These are phyloP conservation scores for Gymnopilus junonius DNA, from an alignment of 768 basidiomycete genomes.

Conservation along the genomic window DNA sequence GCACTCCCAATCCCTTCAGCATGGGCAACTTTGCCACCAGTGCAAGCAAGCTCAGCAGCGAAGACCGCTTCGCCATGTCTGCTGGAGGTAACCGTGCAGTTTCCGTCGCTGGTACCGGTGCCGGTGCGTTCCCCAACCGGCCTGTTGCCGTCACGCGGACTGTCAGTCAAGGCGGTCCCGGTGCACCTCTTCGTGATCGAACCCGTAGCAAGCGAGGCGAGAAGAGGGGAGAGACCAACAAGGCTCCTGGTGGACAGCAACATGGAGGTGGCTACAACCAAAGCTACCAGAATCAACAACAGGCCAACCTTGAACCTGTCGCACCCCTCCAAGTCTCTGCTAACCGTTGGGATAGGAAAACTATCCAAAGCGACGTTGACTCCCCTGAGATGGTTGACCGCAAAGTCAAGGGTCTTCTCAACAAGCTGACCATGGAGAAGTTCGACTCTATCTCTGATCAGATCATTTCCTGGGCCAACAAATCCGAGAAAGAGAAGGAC, in stretches of 20 bases:
- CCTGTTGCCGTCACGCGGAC: constrained; percentile 70
- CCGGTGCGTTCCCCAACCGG: constrained; percentile 54
- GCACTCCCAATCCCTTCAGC: constrained; percentile 43
- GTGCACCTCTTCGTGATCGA: constrained; percentile 57
- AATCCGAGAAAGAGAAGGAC: constrained; percentile 89
- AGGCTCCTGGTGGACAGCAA: constrained; percentile 40
- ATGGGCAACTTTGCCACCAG: constrained; percentile 72
- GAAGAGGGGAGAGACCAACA: constrained; percentile 65
- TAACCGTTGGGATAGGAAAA: constrained; percentile 82
- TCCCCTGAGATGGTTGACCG: constrained; percentile 89
- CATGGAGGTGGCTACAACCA: constrained; percentile 39
- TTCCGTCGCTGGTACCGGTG: constrained; percentile 57
- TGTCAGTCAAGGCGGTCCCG: constrained; percentile 65
- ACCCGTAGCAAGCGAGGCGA: constrained; percentile 86
- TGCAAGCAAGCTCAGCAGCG: constrained; percentile 63
- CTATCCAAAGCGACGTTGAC: constrained; percentile 55
- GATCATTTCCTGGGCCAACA: constrained; percentile 95
- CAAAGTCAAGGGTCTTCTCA: constrained; percentile 89
- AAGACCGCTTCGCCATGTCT: constrained; percentile 65
- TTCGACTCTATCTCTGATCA: constrained; percentile 96
- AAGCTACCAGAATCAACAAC: constrained; percentile 32
- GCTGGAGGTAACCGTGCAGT: constrained; percentile 50
- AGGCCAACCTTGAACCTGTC: constrained; percentile 61
- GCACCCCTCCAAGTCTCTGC: constrained; percentile 78
- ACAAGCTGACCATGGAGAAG: constrained; percentile 96